These are phyloP conservation scores for Hirsutella minnesotensis DNA, from an alignment of 2,329 filamentous ascomycete species.

Conservation along the genomic window DNA sequence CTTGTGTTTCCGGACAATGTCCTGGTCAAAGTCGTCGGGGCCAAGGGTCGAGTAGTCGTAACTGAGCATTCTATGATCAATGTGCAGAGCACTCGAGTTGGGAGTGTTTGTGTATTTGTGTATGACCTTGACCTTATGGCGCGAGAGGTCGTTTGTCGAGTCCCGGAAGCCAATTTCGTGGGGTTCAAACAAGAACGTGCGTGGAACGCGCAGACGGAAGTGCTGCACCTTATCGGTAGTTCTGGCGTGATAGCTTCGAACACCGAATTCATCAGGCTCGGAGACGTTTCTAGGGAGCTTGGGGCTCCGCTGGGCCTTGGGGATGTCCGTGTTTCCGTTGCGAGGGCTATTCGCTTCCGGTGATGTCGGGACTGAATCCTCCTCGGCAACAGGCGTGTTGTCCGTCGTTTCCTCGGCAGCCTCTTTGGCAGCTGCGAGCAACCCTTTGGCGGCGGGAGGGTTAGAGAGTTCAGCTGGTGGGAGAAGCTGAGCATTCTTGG, in stretches of 20 bases:
- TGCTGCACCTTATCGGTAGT: conserved; percentile 30
- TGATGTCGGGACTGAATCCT: conserved; percentile 23
- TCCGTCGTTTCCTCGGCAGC: conserved; percentile 21
- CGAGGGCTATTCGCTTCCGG: conserved; percentile 18
- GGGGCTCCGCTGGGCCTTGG: conserved; percentile 19
- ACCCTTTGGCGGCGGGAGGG: conserved; percentile 22
- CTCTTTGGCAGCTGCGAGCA: conserved; percentile 26
- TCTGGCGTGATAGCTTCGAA: conserved; percentile 28
- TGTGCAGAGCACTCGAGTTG: conserved; percentile 40
- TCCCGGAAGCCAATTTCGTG: conserved; percentile 49
- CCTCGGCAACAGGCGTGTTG: conserved; percentile 20
- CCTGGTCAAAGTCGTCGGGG: conserved; percentile 38
- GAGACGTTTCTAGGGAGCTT: conserved; percentile 25
- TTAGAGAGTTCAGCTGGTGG: conserved; percentile 11
- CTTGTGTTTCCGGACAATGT: conserved; percentile 33
- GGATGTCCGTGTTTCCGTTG: conserved; percentile 14
- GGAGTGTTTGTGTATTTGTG: conserved; percentile 38
- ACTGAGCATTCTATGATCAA: conserved; percentile 40
- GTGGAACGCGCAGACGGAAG: conserved; percentile 38
- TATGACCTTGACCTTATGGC: background rate
- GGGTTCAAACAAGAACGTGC: conserved; percentile 33
- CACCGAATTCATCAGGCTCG: conserved; percentile 40
- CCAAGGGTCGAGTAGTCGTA: conserved; percentile 38
- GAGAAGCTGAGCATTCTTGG: conserved; percentile 16
- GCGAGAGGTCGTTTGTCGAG: conserved; percentile 38